These are phyloP conservation scores for Lathyrus sativus DNA, from an alignment of 306 rosid species.

Conservation along the genomic window DNA sequence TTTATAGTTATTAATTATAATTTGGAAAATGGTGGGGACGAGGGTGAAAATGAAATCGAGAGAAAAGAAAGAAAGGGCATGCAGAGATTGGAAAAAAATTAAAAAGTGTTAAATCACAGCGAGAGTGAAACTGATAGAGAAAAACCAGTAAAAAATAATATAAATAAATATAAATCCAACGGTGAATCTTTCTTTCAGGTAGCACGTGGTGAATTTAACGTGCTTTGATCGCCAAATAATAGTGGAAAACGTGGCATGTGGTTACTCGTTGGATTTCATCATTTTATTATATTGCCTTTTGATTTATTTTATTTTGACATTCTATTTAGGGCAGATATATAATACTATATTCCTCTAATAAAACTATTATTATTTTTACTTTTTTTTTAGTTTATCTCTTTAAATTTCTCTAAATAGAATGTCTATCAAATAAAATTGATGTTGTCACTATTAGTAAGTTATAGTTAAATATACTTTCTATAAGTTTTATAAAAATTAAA, in stretches of 20 bases:
- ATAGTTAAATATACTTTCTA: no score
- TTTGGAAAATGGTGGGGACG: constrained; percentile 12
- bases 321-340: no score
- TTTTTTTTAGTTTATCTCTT: no score
- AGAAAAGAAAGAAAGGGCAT: constrained; percentile 30
- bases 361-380: no score
- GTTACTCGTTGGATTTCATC: not conserved
- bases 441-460: no score
- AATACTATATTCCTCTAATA: no score
- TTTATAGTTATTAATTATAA: not conserved
- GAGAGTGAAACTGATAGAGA: constrained; percentile 35
- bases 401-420: no score
- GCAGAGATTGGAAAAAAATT: constrained; percentile 36
- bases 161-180: not conserved
- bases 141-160: constrained; percentile 22
- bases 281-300: not conserved
- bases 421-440: no score
- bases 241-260: constrained; percentile 19
- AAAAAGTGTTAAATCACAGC: constrained; percentile 27
- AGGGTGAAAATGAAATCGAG: constrained; percentile 36
- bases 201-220: constrained; percentile 18
- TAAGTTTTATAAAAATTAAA: no score
- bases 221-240: constrained; percentile 2
- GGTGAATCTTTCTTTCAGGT: not conserved
- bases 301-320: no score